Evolutionary conservation across 345 rosid species (phyloP).

Genomic region (Excoecaria agallocha): DNA sequence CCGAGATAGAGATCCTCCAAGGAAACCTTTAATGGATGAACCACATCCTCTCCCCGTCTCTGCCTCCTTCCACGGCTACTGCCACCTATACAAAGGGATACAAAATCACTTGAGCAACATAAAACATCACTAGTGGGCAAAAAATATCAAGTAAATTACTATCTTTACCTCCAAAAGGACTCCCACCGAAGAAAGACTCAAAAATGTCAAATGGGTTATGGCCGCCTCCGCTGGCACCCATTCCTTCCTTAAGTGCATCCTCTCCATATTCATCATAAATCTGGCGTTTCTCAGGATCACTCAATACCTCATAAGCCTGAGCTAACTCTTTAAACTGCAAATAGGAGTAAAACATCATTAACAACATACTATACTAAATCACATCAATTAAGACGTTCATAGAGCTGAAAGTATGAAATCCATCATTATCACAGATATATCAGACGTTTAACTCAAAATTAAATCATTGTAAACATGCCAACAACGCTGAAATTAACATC

Average conservation of each 20-base stretch:
- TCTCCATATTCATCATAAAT: slow-evolving; percentile 80
- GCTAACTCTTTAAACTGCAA: slow-evolving; percentile 71
- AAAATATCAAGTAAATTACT: not conserved
- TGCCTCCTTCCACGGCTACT: slow-evolving; percentile 88
- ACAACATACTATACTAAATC: no score
- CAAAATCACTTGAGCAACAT: not conserved
- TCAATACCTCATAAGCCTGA: slow-evolving; percentile 76
- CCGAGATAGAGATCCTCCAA: slow-evolving; percentile 83
- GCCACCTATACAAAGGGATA: slow-evolving; percentile 44
- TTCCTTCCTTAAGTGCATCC: slow-evolving; percentile 87
- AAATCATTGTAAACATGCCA: no score
- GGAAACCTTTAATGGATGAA: slow-evolving; percentile 83
- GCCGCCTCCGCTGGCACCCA: slow-evolving; percentile 71
- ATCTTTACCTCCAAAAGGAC: slow-evolving; percentile 57
- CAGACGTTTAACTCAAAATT: no score
- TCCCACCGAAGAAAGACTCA: slow-evolving; percentile 76
- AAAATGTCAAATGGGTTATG: slow-evolving; percentile 80
- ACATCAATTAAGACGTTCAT: no score
- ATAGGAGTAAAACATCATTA: no score
- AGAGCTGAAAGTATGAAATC: no score
- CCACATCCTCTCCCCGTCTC: slow-evolving; percentile 86
- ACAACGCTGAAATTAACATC: no score
- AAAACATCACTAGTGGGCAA: no score
- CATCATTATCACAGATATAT: no score
- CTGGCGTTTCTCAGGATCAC: slow-evolving; percentile 78